Conservation (phyloP, 1,139 yeast species). For the Scheffersomyces illinoinensis region DNA sequence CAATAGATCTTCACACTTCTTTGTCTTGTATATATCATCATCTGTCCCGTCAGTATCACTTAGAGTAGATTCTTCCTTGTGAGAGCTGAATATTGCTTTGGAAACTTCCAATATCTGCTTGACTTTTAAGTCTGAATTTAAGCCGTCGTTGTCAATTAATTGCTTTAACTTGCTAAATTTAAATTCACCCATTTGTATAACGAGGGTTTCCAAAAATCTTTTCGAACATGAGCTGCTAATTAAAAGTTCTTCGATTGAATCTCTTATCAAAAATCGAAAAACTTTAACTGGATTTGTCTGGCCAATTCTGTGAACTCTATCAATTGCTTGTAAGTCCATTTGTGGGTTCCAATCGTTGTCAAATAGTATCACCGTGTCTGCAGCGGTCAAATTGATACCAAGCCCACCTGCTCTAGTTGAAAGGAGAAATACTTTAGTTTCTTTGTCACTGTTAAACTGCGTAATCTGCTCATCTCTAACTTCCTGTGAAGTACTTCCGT, state of each 20-base stretch:
- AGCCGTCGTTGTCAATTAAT: slow-evolving; percentile 15
- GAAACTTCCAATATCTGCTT: slow-evolving; percentile 34
- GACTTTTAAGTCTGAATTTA: slow-evolving; percentile 15
- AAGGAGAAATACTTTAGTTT: slow-evolving; percentile 58
- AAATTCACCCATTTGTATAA: slow-evolving; percentile 83
- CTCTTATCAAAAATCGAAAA: slow-evolving; percentile 70
- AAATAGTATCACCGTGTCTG: slow-evolving; percentile 86
- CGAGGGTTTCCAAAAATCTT: slow-evolving; percentile 74
- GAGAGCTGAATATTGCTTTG: slow-evolving; percentile 18
- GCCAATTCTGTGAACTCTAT: slow-evolving; percentile 91
- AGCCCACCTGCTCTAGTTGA: slow-evolving; percentile 95
- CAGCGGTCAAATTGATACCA: slow-evolving; percentile 82
- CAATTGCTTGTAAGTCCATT: slow-evolving; percentile 94
- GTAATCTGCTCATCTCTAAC: slow-evolving; percentile 67
- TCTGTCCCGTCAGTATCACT: slow-evolving; percentile 11
- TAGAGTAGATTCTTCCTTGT: slow-evolving; percentile 8
- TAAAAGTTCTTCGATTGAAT: slow-evolving; percentile 82
- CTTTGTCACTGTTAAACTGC: slow-evolving; percentile 41
- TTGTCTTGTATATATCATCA: slow-evolving; percentile 8
- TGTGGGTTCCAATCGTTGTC: slow-evolving; percentile 99
- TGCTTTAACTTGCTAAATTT: slow-evolving; percentile 45
- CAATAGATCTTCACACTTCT: slow-evolving; percentile 11
- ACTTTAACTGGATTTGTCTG: slow-evolving; percentile 82
- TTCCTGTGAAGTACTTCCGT: slow-evolving; percentile 69
- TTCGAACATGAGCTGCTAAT: slow-evolving; percentile 77